Evolutionary conservation across 2,329 filamentous ascomycete genomes (phyloP).

Genomic region (Fragosphaeria purpurea): DNA sequence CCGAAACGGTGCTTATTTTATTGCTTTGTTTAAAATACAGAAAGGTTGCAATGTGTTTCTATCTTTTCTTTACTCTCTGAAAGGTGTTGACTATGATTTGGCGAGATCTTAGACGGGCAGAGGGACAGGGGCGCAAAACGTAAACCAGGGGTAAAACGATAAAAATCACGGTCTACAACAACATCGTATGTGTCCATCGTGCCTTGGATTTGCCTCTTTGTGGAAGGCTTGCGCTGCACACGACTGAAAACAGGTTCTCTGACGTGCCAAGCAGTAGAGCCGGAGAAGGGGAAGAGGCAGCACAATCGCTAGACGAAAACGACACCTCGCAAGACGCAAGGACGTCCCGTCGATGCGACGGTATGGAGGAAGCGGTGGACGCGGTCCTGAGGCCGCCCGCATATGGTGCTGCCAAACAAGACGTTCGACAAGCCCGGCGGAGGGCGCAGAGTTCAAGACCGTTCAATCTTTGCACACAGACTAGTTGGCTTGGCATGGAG

Average conservation of each 20-base stretch:
- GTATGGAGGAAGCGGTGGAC: conserved; percentile 18
- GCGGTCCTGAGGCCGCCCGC: conserved; percentile 19
- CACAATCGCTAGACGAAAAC: background rate
- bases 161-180: too few relatives aligned
- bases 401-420: conserved; percentile 32
- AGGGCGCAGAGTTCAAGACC: conserved; percentile 15
- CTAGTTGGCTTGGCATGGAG: conserved; percentile 86
- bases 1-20: too few relatives aligned
- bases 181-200: too few relatives aligned
- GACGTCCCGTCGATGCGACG: background rate
- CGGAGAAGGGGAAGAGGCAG: too few relatives aligned
- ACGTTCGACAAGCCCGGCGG: conserved; percentile 36
- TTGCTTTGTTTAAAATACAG: background rate
- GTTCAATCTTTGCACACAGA: conserved; percentile 82
- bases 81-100: too few relatives aligned
- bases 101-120: too few relatives aligned
- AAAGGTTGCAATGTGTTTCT: background rate
- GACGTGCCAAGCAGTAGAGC: too few relatives aligned
- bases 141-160: too few relatives aligned
- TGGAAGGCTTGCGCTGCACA: background rate
- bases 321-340: conserved; percentile 7
- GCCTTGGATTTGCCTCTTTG: background rate
- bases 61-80: too few relatives aligned
- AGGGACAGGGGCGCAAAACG: too few relatives aligned
- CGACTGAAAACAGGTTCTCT: background rate